Conservation (phyloP, 228 moss, liverwort and hornwort species). For the Sphagnum fallax region DNA sequence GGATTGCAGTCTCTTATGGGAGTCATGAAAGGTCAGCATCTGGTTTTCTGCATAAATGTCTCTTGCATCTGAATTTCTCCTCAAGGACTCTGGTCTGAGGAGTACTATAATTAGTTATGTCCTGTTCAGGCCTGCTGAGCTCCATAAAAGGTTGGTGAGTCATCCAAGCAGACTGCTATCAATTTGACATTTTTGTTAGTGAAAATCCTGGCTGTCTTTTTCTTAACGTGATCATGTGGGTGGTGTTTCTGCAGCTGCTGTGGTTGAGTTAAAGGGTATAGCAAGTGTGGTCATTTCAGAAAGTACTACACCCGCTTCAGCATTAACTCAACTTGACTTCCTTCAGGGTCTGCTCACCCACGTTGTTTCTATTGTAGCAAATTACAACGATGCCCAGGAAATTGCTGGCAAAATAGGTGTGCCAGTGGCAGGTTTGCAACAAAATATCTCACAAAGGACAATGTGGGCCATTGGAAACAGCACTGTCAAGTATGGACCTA, state of each 20-base stretch:
- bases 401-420: slow-evolving; percentile 8
- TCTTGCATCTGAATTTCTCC: background rate
- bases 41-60: too few species aligned
- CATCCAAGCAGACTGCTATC: background rate
- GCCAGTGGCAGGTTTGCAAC: slow-evolving; percentile 4
- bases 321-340: slow-evolving; percentile 39
- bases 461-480: slow-evolving; percentile 5
- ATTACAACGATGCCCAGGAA: slow-evolving; percentile 52
- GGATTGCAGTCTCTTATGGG: slow-evolving; percentile 78
- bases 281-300: slow-evolving; percentile 53
- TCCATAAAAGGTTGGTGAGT: slow-evolving; percentile 11
- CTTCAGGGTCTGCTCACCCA: slow-evolving; percentile 51
- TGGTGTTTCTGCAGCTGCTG: slow-evolving; percentile 56
- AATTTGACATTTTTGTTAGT: background rate
- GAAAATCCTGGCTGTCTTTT: background rate
- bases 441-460: slow-evolving; percentile 6
- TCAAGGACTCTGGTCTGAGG: slow-evolving; percentile 1
- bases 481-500: slow-evolving; percentile 1
- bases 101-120: slow-evolving; percentile 1
- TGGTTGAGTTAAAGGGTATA: slow-evolving; percentile 71
- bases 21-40: slow-evolving; percentile 63
- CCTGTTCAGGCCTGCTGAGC: slow-evolving; percentile 7
- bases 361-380: slow-evolving; percentile 64
- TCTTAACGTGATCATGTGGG: background rate
- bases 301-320: slow-evolving; percentile 45